Conservation (phyloP, 2,329 filamentous ascomycete species). For the Albifimbria verrucaria region DNA sequence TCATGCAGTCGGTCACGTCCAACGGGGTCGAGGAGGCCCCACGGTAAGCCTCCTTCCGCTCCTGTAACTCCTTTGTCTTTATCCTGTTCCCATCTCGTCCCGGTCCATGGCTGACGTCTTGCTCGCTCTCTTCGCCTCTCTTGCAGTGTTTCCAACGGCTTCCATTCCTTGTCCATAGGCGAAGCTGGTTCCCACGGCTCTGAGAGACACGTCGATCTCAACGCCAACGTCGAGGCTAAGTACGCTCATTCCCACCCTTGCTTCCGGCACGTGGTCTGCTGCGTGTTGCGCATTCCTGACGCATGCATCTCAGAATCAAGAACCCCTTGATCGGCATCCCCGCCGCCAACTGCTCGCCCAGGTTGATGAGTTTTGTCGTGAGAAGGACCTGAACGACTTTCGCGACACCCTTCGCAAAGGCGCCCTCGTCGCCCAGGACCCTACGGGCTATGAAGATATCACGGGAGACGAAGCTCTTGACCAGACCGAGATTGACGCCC, state of each 20-base stretch:
- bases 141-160: constrained; percentile 20
- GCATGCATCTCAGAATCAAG: constrained; percentile 30
- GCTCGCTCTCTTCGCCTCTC: background rate
- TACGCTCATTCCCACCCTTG: constrained; percentile 20
- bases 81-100: background rate
- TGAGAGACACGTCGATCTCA: constrained; percentile 37
- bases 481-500: constrained; percentile 54
- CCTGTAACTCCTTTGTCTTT: too few species aligned
- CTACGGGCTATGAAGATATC: constrained; percentile 58
- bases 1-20: background rate
- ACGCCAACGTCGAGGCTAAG: constrained; percentile 44
- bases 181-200: constrained; percentile 32
- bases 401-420: constrained; percentile 61
- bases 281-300: constrained; percentile 10
- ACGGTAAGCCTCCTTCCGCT: too few species aligned
- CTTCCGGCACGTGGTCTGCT: background rate
- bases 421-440: constrained; percentile 71
- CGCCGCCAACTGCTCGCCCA: constrained; percentile 47
- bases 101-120: background rate
- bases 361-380: constrained; percentile 59
- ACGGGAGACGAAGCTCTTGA: constrained; percentile 53
- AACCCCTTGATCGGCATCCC: constrained; percentile 51
- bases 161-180: constrained; percentile 25
- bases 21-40: constrained; percentile 1
- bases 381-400: constrained; percentile 57